These are phyloP conservation scores for Kwoniella botswanensis DNA, from an alignment of 768 basidiomycete species.

Conservation along the genomic window DNA sequence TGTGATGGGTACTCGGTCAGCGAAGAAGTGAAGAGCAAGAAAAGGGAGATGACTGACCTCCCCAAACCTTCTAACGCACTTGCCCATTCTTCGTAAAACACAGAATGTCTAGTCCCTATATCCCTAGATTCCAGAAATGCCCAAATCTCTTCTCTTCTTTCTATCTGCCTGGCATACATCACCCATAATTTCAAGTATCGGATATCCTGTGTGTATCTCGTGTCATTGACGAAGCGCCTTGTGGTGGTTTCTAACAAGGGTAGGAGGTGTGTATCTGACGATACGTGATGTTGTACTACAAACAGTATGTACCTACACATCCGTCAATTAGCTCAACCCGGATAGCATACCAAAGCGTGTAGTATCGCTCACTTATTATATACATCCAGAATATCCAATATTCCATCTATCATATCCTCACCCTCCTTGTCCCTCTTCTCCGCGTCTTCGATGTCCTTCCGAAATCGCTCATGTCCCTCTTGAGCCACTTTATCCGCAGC, in stretches of 20 bases:
- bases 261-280: conserved; percentile 71
- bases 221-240: conserved; percentile 77
- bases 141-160: conserved; percentile 76
- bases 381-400: conserved; percentile 77
- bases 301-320: conserved; percentile 70
- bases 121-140: conserved; percentile 87
- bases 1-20: conserved; percentile 52
- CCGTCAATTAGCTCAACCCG: not conserved
- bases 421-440: conserved; percentile 58
- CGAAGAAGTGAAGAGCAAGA: not conserved
- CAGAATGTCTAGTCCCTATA: conserved; percentile 77
- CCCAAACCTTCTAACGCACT: conserved; percentile 73
- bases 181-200: conserved; percentile 93
- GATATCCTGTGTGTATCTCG: conserved; percentile 77
- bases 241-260: conserved; percentile 85
- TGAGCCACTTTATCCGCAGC: conserved; percentile 67
- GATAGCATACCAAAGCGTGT: not conserved
- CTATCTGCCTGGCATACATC: conserved; percentile 78
- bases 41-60: conserved; percentile 65
- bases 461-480: conserved; percentile 58
- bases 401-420: conserved; percentile 66
- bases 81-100: conserved; percentile 92
- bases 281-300: conserved; percentile 83
- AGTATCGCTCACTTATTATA: conserved; percentile 68
- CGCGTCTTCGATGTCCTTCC: conserved; percentile 57